Evolutionary conservation across 2,329 filamentous ascomycete genomes (phyloP), one percentile per base, ranked within the genome.

Genomic region (Penicillium sp.): DNA sequence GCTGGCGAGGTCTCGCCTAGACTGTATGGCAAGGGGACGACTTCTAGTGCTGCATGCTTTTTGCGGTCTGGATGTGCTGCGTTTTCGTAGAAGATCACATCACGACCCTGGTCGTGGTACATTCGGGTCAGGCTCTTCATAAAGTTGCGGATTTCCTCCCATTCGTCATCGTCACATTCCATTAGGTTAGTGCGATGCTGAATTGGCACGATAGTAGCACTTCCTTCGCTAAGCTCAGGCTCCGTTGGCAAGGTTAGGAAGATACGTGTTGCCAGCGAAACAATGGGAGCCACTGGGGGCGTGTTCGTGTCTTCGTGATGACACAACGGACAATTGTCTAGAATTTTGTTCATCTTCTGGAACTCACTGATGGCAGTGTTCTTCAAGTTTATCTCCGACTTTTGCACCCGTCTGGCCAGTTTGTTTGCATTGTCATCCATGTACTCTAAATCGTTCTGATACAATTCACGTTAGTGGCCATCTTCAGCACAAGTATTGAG

Each of bases 81-180:
- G 70, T 99, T 97, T 69, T 99, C 94, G 78, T 99, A 99, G 76
- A 99, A 99, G 61, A 99, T 79, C 9, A 97, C 92, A 65, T 94
- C 90, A 52, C 90, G 88, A 11, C 92, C 91, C 71, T 95, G 91
- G 45, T 92, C 89, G 75, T 96, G 91, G 74, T 97, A 99, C 84
- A 97, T 88, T 46, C 93, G 86, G 4, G 89, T 97, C 20, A 99
- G 81, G 58, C 85, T 89, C 77, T 99, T 99, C 93, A 97, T 97
- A 70, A 99, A 99, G 72, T 99, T 99, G 64, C 94, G 89, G 5
- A 99, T 87, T 74, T 99, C 94, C 69, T 99, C 94, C 95, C 95
- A 99, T 71, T 99, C 94, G 68, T 99, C 94, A 68, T 99, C 93
- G 72, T 97, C 93, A 72, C 94, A 99, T 72, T 97, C 93, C n/a